phyloP scores from a whole-genome alignment of 2,329 filamentous ascomycete species.

The Talaromyces marneffei region DNA sequence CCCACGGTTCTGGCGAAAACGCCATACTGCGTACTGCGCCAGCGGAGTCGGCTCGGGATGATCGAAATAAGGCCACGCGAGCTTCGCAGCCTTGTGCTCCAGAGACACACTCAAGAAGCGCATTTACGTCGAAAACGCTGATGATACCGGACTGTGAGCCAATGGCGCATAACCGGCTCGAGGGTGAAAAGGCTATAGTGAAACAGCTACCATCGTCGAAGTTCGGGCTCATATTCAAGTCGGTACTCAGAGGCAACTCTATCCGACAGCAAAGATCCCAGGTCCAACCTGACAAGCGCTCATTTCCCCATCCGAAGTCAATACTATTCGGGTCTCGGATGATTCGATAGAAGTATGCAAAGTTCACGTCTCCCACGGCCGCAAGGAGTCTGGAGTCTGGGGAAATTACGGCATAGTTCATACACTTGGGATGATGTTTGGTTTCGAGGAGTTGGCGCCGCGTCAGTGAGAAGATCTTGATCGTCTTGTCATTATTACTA shows the following conservation, averaged over 20 bases:
- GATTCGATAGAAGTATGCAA: conserved; percentile 71
- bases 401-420: conserved; percentile 92
- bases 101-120: conserved; percentile 22
- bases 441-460: conserved; percentile 63
- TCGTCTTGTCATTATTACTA: conserved; percentile 89
- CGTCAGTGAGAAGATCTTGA: conserved; percentile 73
- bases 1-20: conserved; percentile 84
- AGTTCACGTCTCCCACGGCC: conserved; percentile 81
- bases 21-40: conserved; percentile 87
- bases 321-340: conserved; percentile 27
- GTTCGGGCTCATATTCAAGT: conserved; percentile 13
- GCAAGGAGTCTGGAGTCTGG: conserved; percentile 76
- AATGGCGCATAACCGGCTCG: conserved; percentile 44
- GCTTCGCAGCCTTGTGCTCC: conserved; percentile 29
- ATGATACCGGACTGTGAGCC: conserved; percentile 47
- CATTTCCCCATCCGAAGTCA: conserved; percentile 24
- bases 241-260: conserved; percentile 36
- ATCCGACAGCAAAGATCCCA: conserved; percentile 37
- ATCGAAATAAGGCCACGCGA: conserved; percentile 69
- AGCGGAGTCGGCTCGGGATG: conserved; percentile 64
- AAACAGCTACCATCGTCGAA: conserved; percentile 43
- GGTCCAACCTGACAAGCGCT: conserved; percentile 35
- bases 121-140: conserved; percentile 40
- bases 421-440: conserved; percentile 71
- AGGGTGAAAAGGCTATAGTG: conserved; percentile 45